Evolutionary conservation across 2,329 filamentous ascomycete species (phyloP).

Genomic region (Chaetomiaceae sp.): DNA sequence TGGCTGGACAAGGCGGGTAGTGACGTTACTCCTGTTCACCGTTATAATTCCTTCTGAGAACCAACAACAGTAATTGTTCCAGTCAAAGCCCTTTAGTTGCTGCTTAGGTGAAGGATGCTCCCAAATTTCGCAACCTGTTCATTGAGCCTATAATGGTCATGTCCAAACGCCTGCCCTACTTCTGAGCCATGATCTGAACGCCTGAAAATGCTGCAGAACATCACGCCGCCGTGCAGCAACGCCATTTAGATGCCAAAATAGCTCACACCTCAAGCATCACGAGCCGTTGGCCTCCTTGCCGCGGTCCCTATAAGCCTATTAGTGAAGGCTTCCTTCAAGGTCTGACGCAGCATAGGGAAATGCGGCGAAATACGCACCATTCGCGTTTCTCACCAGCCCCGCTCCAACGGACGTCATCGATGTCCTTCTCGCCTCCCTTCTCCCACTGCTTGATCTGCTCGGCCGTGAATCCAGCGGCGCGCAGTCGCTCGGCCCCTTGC

Average conservation of each 20-base stretch:
- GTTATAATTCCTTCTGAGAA: no score
- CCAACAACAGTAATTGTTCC: no score
- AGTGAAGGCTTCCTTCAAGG: no score
- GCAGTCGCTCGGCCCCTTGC: conserved; percentile 68
- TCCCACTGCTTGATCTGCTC: conserved; percentile 68
- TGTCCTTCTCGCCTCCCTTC: conserved; percentile 51
- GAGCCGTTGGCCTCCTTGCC: conserved; percentile 2
- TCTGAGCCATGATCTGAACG: no score
- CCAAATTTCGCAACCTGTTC: no score
- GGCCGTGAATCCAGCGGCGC: conserved; percentile 71
- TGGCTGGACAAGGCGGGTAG: no score
- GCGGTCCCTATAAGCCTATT: conserved; percentile 11
- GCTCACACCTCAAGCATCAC: neutral
- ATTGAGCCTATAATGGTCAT: no score
- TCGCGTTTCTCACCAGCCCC: conserved; percentile 58
- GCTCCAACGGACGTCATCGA: conserved; percentile 66
- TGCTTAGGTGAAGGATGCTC: no score
- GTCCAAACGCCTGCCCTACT: no score
- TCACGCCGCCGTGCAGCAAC: neutral
- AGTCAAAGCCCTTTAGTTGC: no score
- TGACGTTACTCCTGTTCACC: no score
- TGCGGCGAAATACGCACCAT: conserved; percentile 34
- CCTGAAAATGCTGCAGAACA: neutral
- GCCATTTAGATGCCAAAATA: neutral
- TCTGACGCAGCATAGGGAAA: no score